These are phyloP conservation scores for Arthrobotrys pseudoclavata DNA, from an alignment of 2,329 filamentous ascomycete species.

Conservation along the genomic window DNA sequence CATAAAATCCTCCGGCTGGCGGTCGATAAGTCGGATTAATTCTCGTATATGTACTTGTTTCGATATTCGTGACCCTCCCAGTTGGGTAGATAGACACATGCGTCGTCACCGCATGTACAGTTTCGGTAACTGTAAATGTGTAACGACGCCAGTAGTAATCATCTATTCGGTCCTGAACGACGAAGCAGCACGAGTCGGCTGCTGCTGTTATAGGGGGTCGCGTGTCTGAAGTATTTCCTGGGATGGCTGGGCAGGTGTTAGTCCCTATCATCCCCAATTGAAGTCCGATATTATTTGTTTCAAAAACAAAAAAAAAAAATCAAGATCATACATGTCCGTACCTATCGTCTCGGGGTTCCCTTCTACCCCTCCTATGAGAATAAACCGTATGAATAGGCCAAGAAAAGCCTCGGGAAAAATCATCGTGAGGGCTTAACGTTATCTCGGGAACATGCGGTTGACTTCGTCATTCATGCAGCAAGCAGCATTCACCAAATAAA, in stretches of 20 bases:
- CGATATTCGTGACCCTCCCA: slow-evolving; percentile 15
- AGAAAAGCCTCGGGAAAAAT: slow-evolving; percentile 20
- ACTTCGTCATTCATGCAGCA: slow-evolving; percentile 15
- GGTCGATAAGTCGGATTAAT: slow-evolving; percentile 8
- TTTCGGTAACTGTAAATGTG: slow-evolving; percentile 14
- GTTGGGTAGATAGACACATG: slow-evolving; percentile 27
- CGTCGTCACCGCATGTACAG: slow-evolving; percentile 4
- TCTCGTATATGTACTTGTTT: slow-evolving; percentile 12
- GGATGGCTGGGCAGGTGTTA: neutral
- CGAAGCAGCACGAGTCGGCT: slow-evolving; percentile 32
- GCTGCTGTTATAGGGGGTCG: slow-evolving; percentile 15
- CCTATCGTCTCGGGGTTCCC: slow-evolving; percentile 7
- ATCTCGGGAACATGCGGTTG: slow-evolving; percentile 14
- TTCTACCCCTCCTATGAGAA: slow-evolving; percentile 18
- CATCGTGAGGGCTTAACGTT: slow-evolving; percentile 31
- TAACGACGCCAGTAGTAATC: slow-evolving; percentile 38
- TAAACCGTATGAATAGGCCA: slow-evolving; percentile 25
- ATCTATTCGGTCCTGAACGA: slow-evolving; percentile 28
- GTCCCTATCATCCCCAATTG: slow-evolving; percentile 11
- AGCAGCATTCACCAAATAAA: neutral
- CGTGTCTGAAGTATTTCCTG: slow-evolving; percentile 12
- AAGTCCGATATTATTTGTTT: neutral
- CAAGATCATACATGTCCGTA: neutral
- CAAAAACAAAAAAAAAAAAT: neutral
- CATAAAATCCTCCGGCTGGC: neutral